These are phyloP conservation scores for Fraxinus angustifolia DNA, from an alignment of 305 asterid genomes.

Conservation along the genomic window DNA sequence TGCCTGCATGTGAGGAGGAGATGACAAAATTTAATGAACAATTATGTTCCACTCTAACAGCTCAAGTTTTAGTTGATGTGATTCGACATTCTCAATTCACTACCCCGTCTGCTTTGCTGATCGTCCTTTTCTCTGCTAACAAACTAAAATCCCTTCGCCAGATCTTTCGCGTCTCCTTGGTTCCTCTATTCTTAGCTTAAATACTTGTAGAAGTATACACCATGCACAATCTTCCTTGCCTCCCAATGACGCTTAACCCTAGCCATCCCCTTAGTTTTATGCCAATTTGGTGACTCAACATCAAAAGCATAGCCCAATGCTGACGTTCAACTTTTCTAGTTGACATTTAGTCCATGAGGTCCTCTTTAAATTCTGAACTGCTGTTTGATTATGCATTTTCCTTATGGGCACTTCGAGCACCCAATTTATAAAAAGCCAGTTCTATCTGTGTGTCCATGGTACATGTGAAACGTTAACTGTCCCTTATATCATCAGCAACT, in stretches of 20 bases:
- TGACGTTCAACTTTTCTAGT: background rate
- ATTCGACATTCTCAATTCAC: background rate
- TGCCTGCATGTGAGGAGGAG: background rate
- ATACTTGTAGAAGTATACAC: background rate
- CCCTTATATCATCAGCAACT: background rate
- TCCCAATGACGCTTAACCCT: background rate
- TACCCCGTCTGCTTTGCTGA: background rate
- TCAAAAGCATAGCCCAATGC: background rate
- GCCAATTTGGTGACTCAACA: background rate
- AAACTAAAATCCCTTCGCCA: background rate
- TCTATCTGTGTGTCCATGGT: background rate
- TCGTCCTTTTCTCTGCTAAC: background rate
- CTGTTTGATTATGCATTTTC: slow-evolving; percentile 11
- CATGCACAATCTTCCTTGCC: background rate
- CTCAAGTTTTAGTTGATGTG: background rate
- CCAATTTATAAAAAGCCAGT: background rate
- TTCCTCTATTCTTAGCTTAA: background rate
- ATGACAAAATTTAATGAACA: background rate
- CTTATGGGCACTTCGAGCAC: background rate
- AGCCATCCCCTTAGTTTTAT: background rate
- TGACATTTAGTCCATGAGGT: slow-evolving; percentile 3
- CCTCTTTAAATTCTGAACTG: slow-evolving; percentile 4
- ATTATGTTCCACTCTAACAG: background rate
- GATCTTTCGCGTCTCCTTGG: background rate
- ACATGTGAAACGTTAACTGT: background rate